Evolutionary conservation across 352 stramenopile species (phyloP), one percentile per base, ranked within the genome.

Genomic region (Peronosclerospora sorghi): DNA sequence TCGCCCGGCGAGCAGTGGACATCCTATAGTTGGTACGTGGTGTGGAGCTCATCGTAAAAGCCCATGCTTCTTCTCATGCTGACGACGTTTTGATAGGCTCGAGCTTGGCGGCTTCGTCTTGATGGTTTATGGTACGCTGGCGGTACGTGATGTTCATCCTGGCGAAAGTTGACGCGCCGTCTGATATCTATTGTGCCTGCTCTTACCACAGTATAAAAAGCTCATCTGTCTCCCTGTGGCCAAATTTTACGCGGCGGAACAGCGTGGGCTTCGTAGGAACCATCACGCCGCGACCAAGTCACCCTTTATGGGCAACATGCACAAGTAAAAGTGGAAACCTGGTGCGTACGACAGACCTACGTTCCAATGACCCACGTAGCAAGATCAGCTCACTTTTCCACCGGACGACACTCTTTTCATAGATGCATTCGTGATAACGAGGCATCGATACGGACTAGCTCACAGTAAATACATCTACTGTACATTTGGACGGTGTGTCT

Each of bases 111-210:
- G 78, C 35, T 87, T 90, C 54, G 52, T 76, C 18, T 51, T 88
- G 24, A 86, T 91, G 73, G 73, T 88, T 12, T 86, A 74, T 51
- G 75, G 75, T 41, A 91, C 75, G 2, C 43, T 88, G 5, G 58
- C 75, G 62, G 77, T 89, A 73, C 39, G 76, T 63, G 8, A 9
- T 40, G n/a, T 26, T 13, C 38, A 44, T 43, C 9, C 28, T 40
- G 47, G 41, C 30, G 5, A 20, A 14, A 24, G 32, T 38, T 7
- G 26, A 54, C 21, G 26, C 41, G 26, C 26, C 27, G 20, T 30
- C 15, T 8, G 12, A 20, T 39, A 2, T 20, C 15, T 24, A 9
- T 43, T 17, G 14, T 28, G 23, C n/a, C 8, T 26, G n/a, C 32
- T 19, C 18, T 13, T 35, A 36, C 13, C 32, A 12, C 65, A 89